Evolutionary conservation across 2,329 filamentous ascomycete genomes (phyloP).

Genomic region (Westerdykella ornata): DNA sequence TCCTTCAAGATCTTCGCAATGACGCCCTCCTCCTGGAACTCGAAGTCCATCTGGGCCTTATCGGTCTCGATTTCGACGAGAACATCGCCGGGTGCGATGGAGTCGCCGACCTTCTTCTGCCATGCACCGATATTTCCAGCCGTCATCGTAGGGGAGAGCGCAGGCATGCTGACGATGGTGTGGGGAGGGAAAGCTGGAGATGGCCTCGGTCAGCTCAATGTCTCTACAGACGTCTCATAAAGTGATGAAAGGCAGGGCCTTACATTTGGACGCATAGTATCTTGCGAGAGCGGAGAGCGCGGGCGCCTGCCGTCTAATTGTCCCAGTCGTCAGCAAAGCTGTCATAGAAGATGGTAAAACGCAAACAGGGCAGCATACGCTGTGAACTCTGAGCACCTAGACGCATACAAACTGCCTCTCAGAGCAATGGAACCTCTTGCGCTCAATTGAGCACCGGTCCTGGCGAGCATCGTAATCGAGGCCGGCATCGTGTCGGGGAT

Average conservation of each 20-base stretch:
- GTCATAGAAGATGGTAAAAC: background rate
- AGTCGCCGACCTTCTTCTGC: conserved; percentile 95
- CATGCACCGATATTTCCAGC: conserved; percentile 92
- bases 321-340: conserved; percentile 22
- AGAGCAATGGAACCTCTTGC: conserved; percentile 38
- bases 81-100: conserved; percentile 83
- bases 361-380: conserved; percentile 19
- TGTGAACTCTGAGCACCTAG: conserved; percentile 27
- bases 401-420: conserved; percentile 41
- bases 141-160: conserved; percentile 95
- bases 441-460: conserved; percentile 42
- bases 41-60: conserved; percentile 99
- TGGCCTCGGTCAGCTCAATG: conserved; percentile 23
- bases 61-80: conserved; percentile 98
- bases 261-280: conserved; percentile 65
- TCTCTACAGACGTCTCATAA: background rate
- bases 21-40: conserved; percentile 97
- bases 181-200: conserved; percentile 83
- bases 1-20: conserved; percentile 92
- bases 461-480: conserved; percentile 40
- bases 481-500: conserved; percentile 50
- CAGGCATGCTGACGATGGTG: conserved; percentile 95
- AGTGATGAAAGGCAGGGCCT: conserved; percentile 18
- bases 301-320: conserved; percentile 40
- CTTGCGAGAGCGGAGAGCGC: conserved; percentile 55